Percentiles rank a stretch among this genome's conserved stretches.
These are phyloP conservation scores for Chaetomium globosum DNA, from an alignment of 2,329 filamentous ascomycete genomes.

Conservation along the genomic window DNA sequence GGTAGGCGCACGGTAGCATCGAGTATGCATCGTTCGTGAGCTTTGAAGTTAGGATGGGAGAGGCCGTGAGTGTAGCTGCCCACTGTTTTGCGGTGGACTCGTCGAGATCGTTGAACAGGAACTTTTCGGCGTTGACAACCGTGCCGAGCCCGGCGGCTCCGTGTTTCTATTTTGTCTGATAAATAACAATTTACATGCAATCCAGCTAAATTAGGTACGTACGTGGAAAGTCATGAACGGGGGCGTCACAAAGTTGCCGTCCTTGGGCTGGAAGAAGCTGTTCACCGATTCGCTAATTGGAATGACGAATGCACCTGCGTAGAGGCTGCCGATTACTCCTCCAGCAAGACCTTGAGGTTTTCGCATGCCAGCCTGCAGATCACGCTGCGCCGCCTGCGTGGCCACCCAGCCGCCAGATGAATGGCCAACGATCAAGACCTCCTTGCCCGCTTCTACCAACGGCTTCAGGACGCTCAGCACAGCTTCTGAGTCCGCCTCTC, in stretches of 20 bases:
- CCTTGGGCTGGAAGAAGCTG: conserved; percentile 17
- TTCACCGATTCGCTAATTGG: conserved; percentile 14
- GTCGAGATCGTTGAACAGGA: conserved; percentile 22
- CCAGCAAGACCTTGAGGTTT: conserved; percentile 14
- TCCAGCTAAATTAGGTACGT: not conserved
- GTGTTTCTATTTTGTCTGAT: conserved; percentile 7
- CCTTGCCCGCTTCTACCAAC: conserved; percentile 12
- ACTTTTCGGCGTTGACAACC: conserved; percentile 9
- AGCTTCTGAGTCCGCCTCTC: conserved; percentile 14
- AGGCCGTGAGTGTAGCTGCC: conserved; percentile 16
- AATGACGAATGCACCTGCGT: conserved; percentile 11
- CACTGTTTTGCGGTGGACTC: conserved; percentile 6
- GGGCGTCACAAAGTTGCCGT: conserved; percentile 9
- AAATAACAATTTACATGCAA: not conserved
- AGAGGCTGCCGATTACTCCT: conserved; percentile 14
- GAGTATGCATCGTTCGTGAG: conserved; percentile 19
- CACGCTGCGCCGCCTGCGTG: conserved; percentile 16
- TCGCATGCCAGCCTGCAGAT: conserved; percentile 5
- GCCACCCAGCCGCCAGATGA: conserved; percentile 20
- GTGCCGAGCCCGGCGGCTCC: conserved; percentile 12
- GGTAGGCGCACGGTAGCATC: conserved; percentile 17
- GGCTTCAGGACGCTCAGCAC: conserved; percentile 9
- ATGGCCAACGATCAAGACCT: conserved; percentile 18
- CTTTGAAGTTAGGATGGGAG: conserved; percentile 15
- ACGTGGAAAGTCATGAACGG: conserved; percentile 20